These are phyloP conservation scores for Ophiosphaerella herpotricha DNA, from an alignment of 2,329 filamentous ascomycete genomes.

Conservation along the genomic window DNA sequence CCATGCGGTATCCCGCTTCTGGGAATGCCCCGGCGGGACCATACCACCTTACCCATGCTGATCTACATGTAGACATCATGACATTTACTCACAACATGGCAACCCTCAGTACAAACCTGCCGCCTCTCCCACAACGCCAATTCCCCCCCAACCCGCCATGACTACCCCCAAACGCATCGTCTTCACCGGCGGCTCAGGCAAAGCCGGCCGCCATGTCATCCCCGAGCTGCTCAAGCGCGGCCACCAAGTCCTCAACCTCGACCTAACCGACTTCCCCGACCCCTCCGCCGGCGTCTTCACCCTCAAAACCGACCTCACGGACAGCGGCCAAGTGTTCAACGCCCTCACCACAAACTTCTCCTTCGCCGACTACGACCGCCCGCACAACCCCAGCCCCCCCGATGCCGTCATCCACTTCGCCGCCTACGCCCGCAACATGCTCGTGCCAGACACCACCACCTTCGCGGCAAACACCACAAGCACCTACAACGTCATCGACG, in stretches of 20 bases:
- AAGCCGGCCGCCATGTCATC: conserved; percentile 60
- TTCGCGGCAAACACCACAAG: conserved; percentile 61
- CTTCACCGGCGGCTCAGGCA: conserved; percentile 55
- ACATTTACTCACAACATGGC: conserved; percentile 12
- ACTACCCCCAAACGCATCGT: conserved; percentile 46
- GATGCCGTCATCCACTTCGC: conserved; percentile 68
- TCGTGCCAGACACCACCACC: conserved; percentile 65
- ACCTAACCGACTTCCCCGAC: conserved; percentile 54
- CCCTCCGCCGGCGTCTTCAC: conserved; percentile 55
- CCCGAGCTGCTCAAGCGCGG: conserved; percentile 56
- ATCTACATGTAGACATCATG: conserved; percentile 6
- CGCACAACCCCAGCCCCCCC: conserved; percentile 51
- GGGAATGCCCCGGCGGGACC: conserved; percentile 13
- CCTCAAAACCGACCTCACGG: conserved; percentile 60
- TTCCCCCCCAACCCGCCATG: conserved; percentile 18
- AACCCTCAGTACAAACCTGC: background rate
- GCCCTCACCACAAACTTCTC: conserved; percentile 61
- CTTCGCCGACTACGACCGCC: conserved; percentile 55
- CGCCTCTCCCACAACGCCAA: background rate
- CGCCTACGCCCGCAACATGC: conserved; percentile 62
- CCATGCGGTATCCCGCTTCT: conserved; percentile 4
- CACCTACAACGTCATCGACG: conserved; percentile 68
- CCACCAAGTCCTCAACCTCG: conserved; percentile 61
- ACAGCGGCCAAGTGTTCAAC: conserved; percentile 61
- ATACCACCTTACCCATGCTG: background rate